A percentile compares a stretch with the other conserved stretches of the same genome.
These are phyloP conservation scores for Trichoderma harzianum DNA, from an alignment of 2,329 filamentous ascomycete genomes.

Conservation along the genomic window DNA sequence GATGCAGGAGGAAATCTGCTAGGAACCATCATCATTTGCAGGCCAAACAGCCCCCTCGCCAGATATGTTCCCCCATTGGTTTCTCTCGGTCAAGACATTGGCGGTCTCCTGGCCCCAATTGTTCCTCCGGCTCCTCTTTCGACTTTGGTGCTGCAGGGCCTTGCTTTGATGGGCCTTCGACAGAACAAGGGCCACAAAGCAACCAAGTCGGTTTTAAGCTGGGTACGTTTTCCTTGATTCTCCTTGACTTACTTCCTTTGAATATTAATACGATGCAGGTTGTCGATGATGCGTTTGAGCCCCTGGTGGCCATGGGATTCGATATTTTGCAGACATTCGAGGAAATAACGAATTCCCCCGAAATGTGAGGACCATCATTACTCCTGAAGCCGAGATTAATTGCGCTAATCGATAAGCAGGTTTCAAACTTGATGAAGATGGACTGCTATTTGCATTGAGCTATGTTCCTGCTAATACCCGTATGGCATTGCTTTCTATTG, in stretches of 20 bases:
- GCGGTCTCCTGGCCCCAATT: slow-evolving; percentile 77
- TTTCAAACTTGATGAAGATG: slow-evolving; percentile 13
- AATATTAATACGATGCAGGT: slow-evolving; percentile 46
- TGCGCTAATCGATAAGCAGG: background rate
- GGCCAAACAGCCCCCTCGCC: slow-evolving; percentile 63
- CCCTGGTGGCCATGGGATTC: slow-evolving; percentile 76
- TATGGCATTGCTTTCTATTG: background rate
- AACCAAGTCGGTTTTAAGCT: slow-evolving; percentile 70
- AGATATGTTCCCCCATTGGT: slow-evolving; percentile 67
- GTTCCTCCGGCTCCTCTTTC: slow-evolving; percentile 68
- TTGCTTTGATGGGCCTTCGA: slow-evolving; percentile 75
- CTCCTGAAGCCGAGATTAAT: background rate
- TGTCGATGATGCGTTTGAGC: slow-evolving; percentile 67
- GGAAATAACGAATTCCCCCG: slow-evolving; percentile 66
- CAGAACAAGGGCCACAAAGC: slow-evolving; percentile 79
- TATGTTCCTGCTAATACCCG: background rate
- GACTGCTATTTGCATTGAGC: background rate
- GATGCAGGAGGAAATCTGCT: slow-evolving; percentile 63
- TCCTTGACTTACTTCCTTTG: background rate
- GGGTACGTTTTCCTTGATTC: slow-evolving; percentile 54
- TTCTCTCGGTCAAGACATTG: slow-evolving; percentile 56
- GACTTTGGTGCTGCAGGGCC: slow-evolving; percentile 67
- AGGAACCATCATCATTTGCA: slow-evolving; percentile 77
- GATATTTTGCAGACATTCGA: slow-evolving; percentile 76
- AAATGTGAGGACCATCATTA: slow-evolving; percentile 32